Conservation (phyloP, 2,329 filamentous ascomycete genomes). For the Fusarium pininemorale region DNA sequence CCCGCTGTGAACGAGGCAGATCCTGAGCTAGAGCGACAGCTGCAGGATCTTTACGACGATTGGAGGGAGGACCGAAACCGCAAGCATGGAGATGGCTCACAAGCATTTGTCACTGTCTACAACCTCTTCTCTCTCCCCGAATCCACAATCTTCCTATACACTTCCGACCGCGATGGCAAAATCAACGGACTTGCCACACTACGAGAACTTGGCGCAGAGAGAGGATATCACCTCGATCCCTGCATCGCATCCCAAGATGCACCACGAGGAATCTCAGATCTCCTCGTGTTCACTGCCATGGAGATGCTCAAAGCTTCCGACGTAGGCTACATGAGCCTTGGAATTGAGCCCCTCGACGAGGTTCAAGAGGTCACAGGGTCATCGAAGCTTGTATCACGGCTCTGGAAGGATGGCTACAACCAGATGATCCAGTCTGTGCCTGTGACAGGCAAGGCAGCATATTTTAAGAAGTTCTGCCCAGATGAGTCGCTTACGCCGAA, state of each 20-base stretch:
- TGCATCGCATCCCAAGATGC: slow-evolving; percentile 7
- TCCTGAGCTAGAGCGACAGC: not conserved
- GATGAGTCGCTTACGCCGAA: not conserved
- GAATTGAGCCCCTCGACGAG: not conserved
- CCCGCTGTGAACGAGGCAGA: not conserved
- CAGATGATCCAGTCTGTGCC: slow-evolving; percentile 6
- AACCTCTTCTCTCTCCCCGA: not conserved
- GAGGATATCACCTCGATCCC: slow-evolving; percentile 10
- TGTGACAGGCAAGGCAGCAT: not conserved
- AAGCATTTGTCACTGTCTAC: slow-evolving; percentile 13
- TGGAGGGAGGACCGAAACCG: slow-evolving; percentile 4
- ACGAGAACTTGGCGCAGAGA: not conserved
- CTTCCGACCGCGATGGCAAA: not conserved
- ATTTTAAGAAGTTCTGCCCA: slow-evolving; percentile 9
- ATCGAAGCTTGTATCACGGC: not conserved
- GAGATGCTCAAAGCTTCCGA: not conserved
- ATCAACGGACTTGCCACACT: slow-evolving; percentile 10
- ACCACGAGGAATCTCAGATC: slow-evolving; percentile 2
- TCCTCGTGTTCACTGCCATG: slow-evolving; percentile 4
- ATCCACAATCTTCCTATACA: slow-evolving; percentile 3
- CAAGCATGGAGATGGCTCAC: not conserved
- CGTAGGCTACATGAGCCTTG: slow-evolving; percentile 6
- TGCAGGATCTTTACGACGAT: slow-evolving; percentile 5
- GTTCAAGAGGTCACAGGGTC: not conserved
- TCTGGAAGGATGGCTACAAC: slow-evolving; percentile 6